A percentile compares a stretch with the other conserved stretches of the same genome.
Conservation (phyloP, 495 filamentous ascomycete genomes). For the Tuber calosporum region DNA sequence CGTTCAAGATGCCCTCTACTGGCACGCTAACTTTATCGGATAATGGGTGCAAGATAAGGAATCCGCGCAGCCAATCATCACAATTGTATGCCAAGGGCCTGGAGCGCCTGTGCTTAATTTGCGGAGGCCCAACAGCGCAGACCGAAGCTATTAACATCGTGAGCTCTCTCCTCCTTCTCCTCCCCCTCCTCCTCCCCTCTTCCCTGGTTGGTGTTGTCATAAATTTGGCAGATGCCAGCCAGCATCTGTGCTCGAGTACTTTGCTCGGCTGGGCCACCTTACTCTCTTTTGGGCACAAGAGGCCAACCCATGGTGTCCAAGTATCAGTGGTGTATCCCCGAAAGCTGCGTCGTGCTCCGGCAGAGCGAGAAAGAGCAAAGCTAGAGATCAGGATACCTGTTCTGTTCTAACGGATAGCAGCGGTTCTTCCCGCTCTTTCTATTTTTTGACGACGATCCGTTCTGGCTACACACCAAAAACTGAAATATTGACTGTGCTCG, state of each 20-base stretch:
- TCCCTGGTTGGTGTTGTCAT: background rate
- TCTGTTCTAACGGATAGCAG: background rate
- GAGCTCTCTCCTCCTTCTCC: background rate
- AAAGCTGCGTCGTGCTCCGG: background rate
- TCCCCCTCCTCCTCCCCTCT: too few species aligned
- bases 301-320: background rate
- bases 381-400: background rate
- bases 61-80: slow-evolving; percentile 26
- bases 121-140: background rate
- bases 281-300: background rate
- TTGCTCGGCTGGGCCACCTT: background rate
- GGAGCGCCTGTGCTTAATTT: background rate
- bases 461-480: background rate
- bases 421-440: background rate
- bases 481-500: background rate
- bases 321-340: background rate
- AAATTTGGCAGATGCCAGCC: background rate
- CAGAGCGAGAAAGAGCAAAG: background rate
- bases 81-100: background rate
- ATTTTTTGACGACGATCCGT: background rate
- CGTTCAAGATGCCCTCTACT: slow-evolving; percentile 31
- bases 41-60: slow-evolving; percentile 30
- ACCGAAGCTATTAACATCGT: background rate
- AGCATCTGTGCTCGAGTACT: background rate
- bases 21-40: slow-evolving; percentile 27